Evolutionary conservation across 2,329 filamentous ascomycete genomes (phyloP).

Genomic region (Aspergillus sp.): DNA sequence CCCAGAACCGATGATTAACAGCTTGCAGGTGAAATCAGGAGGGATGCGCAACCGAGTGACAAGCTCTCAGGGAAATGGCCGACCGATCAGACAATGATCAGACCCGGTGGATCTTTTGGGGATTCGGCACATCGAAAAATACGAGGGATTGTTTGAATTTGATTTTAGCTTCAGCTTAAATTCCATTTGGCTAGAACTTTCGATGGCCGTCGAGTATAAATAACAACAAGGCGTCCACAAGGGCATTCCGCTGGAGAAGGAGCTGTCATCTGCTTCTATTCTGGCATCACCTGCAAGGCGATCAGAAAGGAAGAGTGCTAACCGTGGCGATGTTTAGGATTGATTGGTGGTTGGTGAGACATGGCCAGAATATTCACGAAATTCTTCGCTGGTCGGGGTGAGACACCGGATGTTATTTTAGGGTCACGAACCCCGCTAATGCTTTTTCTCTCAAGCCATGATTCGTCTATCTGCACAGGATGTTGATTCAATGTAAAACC

Average conservation of each 20-base stretch:
- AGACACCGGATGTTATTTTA: conserved; percentile 27
- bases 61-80: not conserved
- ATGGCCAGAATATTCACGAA: not conserved
- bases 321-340: conserved; percentile 3
- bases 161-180: not conserved
- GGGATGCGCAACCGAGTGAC: not conserved
- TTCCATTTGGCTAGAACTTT: conserved; percentile 2
- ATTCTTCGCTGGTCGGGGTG: conserved; percentile 7
- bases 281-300: not conserved
- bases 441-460: not conserved
- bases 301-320: not conserved
- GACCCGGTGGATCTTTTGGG: not conserved
- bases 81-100: not conserved
- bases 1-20: not conserved
- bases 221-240: conserved; percentile 14
- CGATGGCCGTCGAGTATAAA: conserved; percentile 11
- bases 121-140: not conserved
- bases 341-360: conserved; percentile 16
- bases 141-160: not conserved
- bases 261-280: conserved; percentile 2
- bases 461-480: conserved; percentile 13
- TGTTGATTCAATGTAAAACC: not conserved
- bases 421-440: conserved; percentile 6
- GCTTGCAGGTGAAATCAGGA: not conserved
- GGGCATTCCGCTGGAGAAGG: not conserved